Evolutionary conservation across 192 early-diverging fungal genomes (phyloP).

Genomic region (Chytriomyces confervae): DNA sequence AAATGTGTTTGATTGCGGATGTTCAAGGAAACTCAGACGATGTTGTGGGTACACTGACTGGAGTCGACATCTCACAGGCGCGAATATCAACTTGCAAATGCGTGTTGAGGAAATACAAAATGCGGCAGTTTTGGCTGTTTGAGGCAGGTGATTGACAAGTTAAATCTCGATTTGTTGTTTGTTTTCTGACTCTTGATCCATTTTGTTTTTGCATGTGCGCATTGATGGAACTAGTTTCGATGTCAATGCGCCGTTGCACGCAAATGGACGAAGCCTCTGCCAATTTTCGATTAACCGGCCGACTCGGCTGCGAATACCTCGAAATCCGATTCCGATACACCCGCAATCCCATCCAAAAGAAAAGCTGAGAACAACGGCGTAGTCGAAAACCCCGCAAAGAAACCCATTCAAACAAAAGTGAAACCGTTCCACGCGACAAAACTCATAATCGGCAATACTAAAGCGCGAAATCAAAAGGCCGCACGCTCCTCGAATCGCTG

Average conservation of each 20-base stretch:
- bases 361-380: too few relatives aligned
- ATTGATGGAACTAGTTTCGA: constrained; percentile 83
- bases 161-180: too few relatives aligned
- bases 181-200: not conserved
- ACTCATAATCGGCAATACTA: constrained; percentile 62
- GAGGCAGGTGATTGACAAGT: constrained; percentile 42
- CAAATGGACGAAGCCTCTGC: not conserved
- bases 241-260: constrained; percentile 67
- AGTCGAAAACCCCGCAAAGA: too few relatives aligned
- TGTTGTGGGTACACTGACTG: constrained; percentile 76
- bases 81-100: constrained; percentile 77
- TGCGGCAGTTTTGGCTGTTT: constrained; percentile 70
- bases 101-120: constrained; percentile 75
- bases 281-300: too few relatives aligned
- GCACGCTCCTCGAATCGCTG: not conserved
- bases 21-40: constrained; percentile 44
- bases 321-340: constrained; percentile 27
- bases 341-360: not conserved
- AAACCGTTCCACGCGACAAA: constrained; percentile 81
- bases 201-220: not conserved
- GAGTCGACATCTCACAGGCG: constrained; percentile 82
- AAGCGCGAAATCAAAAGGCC: not conserved
- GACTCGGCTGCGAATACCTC: too few relatives aligned
- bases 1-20: constrained; percentile 83
- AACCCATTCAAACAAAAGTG: constrained; percentile 6